Evolutionary conservation across 1,284 basidiomycete species (phyloP).

Genomic region (Cryptococcus sp.): DNA sequence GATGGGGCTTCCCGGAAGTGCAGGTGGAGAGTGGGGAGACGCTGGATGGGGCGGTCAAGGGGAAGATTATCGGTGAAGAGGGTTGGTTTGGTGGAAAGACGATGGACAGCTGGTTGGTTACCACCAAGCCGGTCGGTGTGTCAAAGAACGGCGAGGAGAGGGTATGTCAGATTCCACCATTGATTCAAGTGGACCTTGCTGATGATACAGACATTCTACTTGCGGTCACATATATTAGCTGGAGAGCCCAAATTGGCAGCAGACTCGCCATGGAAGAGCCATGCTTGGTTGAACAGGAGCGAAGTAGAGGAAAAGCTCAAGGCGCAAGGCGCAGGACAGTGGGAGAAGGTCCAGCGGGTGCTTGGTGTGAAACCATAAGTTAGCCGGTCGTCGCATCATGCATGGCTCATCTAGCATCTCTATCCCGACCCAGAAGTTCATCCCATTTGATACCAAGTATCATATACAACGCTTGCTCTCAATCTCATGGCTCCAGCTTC

Average conservation of each 20-base stretch:
- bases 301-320: slow-evolving; percentile 34
- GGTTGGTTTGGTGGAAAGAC: slow-evolving; percentile 33
- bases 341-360: slow-evolving; percentile 38
- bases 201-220: slow-evolving; percentile 40
- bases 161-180: slow-evolving; percentile 29
- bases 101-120: slow-evolving; percentile 46
- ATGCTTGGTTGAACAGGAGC: slow-evolving; percentile 37
- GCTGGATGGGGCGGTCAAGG: slow-evolving; percentile 36
- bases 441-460: background rate
- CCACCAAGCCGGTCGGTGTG: slow-evolving; percentile 43
- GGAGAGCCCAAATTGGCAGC: slow-evolving; percentile 35
- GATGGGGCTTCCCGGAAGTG: slow-evolving; percentile 69
- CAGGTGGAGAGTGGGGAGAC: slow-evolving; percentile 28
- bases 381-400: no score
- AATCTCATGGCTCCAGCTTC: background rate
- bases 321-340: slow-evolving; percentile 35
- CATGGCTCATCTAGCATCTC: no score
- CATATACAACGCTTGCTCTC: slow-evolving; percentile 15
- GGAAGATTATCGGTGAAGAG: slow-evolving; percentile 27
- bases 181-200: background rate
- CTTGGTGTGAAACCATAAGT: slow-evolving; percentile 22
- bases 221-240: slow-evolving; percentile 44
- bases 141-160: slow-evolving; percentile 27
- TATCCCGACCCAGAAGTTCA: background rate
- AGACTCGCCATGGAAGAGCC: slow-evolving; percentile 21